Percentiles rank a stretch among this genome's conserved stretches.
Evolutionary conservation across 2,329 filamentous ascomycete species (phyloP).

Genomic region (Leptographium lundbergii): DNA sequence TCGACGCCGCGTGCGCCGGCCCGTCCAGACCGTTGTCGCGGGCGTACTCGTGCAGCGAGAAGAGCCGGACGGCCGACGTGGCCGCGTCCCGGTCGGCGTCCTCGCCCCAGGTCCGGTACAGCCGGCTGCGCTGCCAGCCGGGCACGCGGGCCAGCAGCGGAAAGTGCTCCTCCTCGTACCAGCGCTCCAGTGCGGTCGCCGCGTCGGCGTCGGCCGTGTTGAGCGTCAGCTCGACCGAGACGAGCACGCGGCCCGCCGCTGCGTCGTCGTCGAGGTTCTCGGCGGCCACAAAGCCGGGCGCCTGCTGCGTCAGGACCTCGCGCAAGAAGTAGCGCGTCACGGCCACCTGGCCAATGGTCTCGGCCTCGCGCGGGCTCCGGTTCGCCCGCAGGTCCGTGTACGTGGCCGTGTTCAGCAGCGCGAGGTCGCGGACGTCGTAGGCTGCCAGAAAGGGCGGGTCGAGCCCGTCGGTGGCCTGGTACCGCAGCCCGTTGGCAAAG

Average conservation of each 20-base stretch:
- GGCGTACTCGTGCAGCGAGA: conserved; percentile 62
- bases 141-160: conserved; percentile 59
- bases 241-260: conserved; percentile 45
- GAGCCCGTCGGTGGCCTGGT: conserved; percentile 50
- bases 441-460: conserved; percentile 62
- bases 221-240: conserved; percentile 48
- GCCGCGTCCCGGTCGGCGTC: conserved; percentile 31
- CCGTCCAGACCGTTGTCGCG: conserved; percentile 54
- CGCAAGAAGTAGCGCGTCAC: conserved; percentile 64
- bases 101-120: conserved; percentile 55
- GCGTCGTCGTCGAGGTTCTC: conserved; percentile 48
- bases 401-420: conserved; percentile 52
- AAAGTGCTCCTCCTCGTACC: conserved; percentile 66
- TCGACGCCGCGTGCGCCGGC: conserved; percentile 49
- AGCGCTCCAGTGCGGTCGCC: conserved; percentile 39
- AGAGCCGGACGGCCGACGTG: conserved; percentile 38
- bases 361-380: conserved; percentile 39
- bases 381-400: conserved; percentile 55
- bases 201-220: conserved; percentile 33
- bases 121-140: conserved; percentile 64
- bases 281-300: conserved; percentile 42
- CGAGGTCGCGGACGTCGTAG: conserved; percentile 71
- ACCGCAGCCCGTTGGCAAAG: conserved; percentile 65
- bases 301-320: conserved; percentile 42
- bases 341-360: conserved; percentile 41